These are phyloP conservation scores for Venturia pyrina DNA, from an alignment of 2,329 filamentous ascomycete species.

Conservation along the genomic window DNA sequence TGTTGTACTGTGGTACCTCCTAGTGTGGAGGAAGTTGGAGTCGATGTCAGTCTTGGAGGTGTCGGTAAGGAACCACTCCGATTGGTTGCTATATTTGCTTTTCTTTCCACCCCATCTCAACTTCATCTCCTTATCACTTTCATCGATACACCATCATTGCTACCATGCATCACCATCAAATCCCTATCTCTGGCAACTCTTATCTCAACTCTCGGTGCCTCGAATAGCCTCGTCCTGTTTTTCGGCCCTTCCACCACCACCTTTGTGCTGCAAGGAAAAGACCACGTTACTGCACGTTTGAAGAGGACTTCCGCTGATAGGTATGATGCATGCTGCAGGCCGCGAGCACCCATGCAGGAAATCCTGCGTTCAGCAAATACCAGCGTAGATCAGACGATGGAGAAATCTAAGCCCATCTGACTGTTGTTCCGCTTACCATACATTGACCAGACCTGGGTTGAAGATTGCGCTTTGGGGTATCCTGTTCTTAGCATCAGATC, in stretches of 20 bases:
- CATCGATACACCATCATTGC: background rate
- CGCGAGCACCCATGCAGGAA: background rate
- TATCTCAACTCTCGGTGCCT: background rate
- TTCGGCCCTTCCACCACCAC: background rate
- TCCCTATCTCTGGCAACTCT: background rate
- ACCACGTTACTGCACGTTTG: background rate
- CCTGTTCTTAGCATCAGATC: background rate
- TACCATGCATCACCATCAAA: background rate
- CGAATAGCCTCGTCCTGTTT: background rate
- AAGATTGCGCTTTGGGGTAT: background rate
- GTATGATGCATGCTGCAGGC: background rate
- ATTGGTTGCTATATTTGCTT: background rate
- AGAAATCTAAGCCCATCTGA: background rate
- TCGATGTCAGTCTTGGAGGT: too few species aligned
- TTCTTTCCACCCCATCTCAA: background rate
- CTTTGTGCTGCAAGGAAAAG: background rate
- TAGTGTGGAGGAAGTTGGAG: background rate
- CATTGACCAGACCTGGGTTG: background rate
- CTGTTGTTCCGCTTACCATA: background rate
- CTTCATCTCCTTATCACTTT: background rate
- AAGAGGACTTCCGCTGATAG: background rate
- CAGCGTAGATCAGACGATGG: background rate
- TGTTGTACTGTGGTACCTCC: too few species aligned
- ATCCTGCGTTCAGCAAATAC: background rate
- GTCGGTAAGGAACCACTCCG: background rate